These are phyloP conservation scores for Termitomyces sp. DNA, from an alignment of 768 basidiomycete species.

Conservation along the genomic window DNA sequence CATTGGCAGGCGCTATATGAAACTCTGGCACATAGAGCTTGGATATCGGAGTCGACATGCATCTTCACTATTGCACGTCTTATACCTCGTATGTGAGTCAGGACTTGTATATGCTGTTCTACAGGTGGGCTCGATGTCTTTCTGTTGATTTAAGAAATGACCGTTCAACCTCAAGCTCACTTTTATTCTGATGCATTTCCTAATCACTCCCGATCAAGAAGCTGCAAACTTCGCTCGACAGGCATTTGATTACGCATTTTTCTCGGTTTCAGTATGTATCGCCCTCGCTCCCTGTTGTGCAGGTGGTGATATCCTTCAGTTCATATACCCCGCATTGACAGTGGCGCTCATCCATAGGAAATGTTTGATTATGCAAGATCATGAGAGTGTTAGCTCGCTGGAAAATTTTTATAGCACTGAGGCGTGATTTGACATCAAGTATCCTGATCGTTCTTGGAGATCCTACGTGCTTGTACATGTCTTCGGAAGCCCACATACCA, in stretches of 20 bases:
- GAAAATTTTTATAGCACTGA: neutral
- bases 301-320: neutral
- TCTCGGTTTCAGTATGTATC: neutral
- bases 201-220: neutral
- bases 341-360: neutral
- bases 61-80: neutral
- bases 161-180: neutral
- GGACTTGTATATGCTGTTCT: neutral
- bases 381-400: neutral
- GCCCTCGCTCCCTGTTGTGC: neutral
- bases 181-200: neutral
- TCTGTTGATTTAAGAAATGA: neutral
- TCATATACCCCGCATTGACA: neutral
- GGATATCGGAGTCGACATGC: neutral
- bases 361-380: neutral
- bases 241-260: neutral
- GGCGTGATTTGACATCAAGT: neutral
- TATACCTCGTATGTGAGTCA: neutral
- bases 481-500: too few species aligned
- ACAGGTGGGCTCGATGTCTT: neutral
- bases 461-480: too few species aligned
- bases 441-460: too few species aligned
- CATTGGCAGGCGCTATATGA: neutral
- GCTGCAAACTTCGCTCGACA: neutral
- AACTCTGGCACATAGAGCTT: neutral